Evolutionary conservation across 176 grass and related monocot genomes (phyloP), one percentile per base, ranked within the genome.

Genomic region (Triticum timopheevii): DNA sequence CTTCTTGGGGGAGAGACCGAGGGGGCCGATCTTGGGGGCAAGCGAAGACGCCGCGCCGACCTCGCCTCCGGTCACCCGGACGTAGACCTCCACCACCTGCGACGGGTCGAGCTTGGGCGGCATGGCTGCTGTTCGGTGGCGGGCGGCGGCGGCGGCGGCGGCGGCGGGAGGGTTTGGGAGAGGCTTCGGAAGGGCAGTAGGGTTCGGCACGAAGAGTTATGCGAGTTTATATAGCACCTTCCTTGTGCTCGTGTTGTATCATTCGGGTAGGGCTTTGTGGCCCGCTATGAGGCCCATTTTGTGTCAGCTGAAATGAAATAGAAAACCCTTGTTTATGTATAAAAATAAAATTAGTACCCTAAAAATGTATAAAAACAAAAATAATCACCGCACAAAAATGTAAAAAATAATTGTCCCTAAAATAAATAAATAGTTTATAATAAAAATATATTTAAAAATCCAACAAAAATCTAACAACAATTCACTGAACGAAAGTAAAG

Each of bases 1-100:
- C 87, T 98, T 98, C 95, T 98, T 98, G 7, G 95, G 95, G 76
- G 95, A 98, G 70, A 98, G 95, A 47, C 95, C 95, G 72, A 98
- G 87, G 0, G 95, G 95, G 1, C 95, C 95, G 86, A 98, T 98
- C 87, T 98, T 95, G 7, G 93, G 96, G 9, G 93, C 96, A 2
- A 98, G 84, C 15, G 96, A 98, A 7, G 91, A 93, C 25, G 96
- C 96, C 25, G 93, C 96, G 13, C 96, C 96, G 1, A 98, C 96
- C 78, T 98, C 96, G 6, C 96, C 96, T 20, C 96, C 96, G 25
- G 96, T 98, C 13, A 95, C 96, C 6, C 96, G 91, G 86, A 98
- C 93, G 90, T 85, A 98, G 1, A 95, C 93, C 67, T 98, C 93
- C 73, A 98, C 93, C 73, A 95, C 96, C 90, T 94, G 90, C 36